Base-by-base conservation (phyloP, 768 basidiomycete species). In the Lentinula aciculospora region DNA sequence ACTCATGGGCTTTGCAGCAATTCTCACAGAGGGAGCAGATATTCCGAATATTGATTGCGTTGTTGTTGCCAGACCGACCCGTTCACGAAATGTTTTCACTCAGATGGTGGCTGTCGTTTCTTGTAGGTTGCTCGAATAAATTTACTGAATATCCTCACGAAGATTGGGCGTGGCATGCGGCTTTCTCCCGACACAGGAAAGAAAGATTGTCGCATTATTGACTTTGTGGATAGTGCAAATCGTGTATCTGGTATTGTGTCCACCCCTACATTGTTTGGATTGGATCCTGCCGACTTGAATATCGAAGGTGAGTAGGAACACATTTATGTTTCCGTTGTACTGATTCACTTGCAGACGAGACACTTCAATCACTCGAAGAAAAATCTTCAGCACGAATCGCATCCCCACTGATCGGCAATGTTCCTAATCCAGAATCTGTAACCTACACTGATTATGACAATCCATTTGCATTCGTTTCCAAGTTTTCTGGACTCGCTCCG, bases 41-140 rank as follows among this genome's bases (percentile, higher is more conserved):
- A 92, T 98, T 53, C 95, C 95, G 2, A 92, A 91, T 59, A 89
- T 97, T 56, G 95, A 98, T 65, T 97, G 94, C 61, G 81, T 98
- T 8, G 69, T 98, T 32, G 74, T 98, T 19, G 93, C 90, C 15
- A 79, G 92, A 19, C 95, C 95, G 17, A 98, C 95, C 1, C 81
- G 89, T 25, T 96, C 94, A 12, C 79, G 84, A 32, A 98, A 96
- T 67, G 70, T 96, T 10, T 93, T 94, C 66, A 83, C 91, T 17
- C 95, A 98, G 65, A 97, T 98, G 93, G 93, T 92, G 58, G 32
- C 76, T 31, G 36, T 27, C 36, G 25, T 45, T 28, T 39, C n/a
- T 23, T 23, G 34, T 58, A 36, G 28, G 47, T 53, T n/a, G 57
- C n/a, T 29, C 32, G 10, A 12, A 19, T 36, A 5, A 27, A 19